Percentiles rank a stretch among this genome's conserved stretches.
Evolutionary conservation across 2,329 filamentous ascomycete species (phyloP).

Genomic region (Cercospora sojina): DNA sequence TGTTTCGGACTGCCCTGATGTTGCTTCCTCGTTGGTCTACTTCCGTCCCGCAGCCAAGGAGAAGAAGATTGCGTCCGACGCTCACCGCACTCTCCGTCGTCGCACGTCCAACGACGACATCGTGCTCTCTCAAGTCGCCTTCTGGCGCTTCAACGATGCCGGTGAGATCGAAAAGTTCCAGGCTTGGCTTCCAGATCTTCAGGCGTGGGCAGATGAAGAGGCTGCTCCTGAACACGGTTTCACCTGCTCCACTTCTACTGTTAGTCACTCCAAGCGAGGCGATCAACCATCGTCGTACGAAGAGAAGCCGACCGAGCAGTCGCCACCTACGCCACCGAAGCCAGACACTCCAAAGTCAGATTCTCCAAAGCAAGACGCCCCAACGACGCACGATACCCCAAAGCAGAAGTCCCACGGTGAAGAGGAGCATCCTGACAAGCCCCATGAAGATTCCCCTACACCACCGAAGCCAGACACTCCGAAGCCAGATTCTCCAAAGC

Average conservation of each 20-base stretch:
- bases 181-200: conserved; percentile 47
- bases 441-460: background rate
- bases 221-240: conserved; percentile 27
- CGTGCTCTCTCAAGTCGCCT: conserved; percentile 37
- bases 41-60: conserved; percentile 18
- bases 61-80: conserved; percentile 8
- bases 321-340: background rate
- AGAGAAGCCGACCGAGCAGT: background rate
- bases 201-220: conserved; percentile 39
- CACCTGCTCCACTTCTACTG: conserved; percentile 15
- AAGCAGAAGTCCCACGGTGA: background rate
- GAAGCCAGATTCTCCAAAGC: background rate
- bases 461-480: background rate
- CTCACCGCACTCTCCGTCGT: conserved; percentile 6
- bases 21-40: conserved; percentile 27
- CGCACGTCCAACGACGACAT: conserved; percentile 1
- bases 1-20: conserved; percentile 25
- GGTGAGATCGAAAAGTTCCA: conserved; percentile 48
- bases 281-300: background rate
- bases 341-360: background rate
- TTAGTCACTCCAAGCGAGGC: background rate
- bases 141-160: conserved; percentile 49
- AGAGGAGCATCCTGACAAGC: background rate
- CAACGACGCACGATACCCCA: background rate
- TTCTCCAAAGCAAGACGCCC: background rate